Conservation (phyloP, 257 asterid species). For the Scutellaria baicalensis region DNA sequence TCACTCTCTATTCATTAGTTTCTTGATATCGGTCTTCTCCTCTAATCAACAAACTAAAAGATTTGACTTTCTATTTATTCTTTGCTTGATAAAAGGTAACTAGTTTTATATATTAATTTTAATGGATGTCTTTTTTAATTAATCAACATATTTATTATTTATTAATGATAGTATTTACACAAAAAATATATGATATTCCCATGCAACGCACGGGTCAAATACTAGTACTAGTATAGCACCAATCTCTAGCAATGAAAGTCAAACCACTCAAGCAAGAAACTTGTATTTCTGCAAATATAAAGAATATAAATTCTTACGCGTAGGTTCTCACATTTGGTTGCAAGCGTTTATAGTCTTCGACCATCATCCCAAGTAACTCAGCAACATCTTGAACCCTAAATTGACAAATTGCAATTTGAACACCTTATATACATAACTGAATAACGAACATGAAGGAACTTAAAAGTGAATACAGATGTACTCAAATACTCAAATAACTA, state of each 20-base stretch:
- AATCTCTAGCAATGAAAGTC: background rate
- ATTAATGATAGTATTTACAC: too few relatives aligned
- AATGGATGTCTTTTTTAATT: too few relatives aligned
- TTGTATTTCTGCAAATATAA: conserved; percentile 19
- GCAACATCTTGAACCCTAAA: conserved; percentile 98
- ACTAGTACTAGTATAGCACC: too few relatives aligned
- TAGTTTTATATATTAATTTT: too few relatives aligned
- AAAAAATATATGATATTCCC: too few relatives aligned
- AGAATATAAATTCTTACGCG: conserved; percentile 67
- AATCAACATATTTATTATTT: too few relatives aligned
- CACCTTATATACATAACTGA: conserved; percentile 10
- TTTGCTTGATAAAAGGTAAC: too few relatives aligned
- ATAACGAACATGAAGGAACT: conserved; percentile 10
- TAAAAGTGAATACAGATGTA: background rate
- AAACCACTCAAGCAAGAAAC: conserved; percentile 8
- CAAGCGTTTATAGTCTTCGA: conserved; percentile 84
- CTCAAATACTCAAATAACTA: background rate
- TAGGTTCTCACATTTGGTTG: conserved; percentile 98
- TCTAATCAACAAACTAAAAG: too few relatives aligned
- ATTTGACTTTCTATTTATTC: too few relatives aligned
- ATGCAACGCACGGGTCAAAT: too few relatives aligned
- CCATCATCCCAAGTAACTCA: conserved; percentile 98
- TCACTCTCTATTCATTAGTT: too few relatives aligned
- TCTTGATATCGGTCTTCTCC: too few relatives aligned
- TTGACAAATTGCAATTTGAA: conserved; percentile 18